Base-by-base conservation (phyloP, 306 rosid species). In the Hippophae tibetana region DNA sequence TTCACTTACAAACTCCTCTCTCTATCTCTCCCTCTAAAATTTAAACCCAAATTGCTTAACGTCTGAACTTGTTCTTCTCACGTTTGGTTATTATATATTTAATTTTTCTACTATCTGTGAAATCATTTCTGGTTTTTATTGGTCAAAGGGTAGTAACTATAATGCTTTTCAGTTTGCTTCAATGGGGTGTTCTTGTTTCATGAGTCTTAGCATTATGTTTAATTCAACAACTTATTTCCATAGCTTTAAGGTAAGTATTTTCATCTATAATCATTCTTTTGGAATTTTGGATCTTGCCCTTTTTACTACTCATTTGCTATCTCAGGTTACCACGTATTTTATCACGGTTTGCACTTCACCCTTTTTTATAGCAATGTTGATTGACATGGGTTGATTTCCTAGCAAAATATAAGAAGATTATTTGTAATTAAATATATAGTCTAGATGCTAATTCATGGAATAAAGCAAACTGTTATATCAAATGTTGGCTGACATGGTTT, bases 191-290 rank as follows among this genome's bases (percentile, higher is more conserved):
- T 54, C 43, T 76, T 74, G 77, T 67, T 69, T 80, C 61, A 23
- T 76, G 69, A 81, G 41, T 72, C 67, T 54, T 60, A 38, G 74
- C 81, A 78, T 71, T 59, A 88, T 84, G 99, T 67, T 80, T 66
- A 93, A 85, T 51, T 71, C 93, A 10, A 13, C 84, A 56, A 67
- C 82, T 70, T 80, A 67, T 70, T 80, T 78, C 58, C 93, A 64
- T 41, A 78, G 75, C 81, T 81, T 72, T 48, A 84, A 92, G 96
- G 98, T 87, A 68, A 47, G 13, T 10, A 12, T 47, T 9, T 40
- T 14, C 11, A 6, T 12, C 10, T 10, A 6, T 40, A 38, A 13
- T 38, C n/a, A 38, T 56, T 6, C 13, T 40, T 56, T 60, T 47
- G 18, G 41, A 47, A 47, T 10, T 12, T 6, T 53, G 9, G 7